Conservation (phyloP, 257 asterid species). For the Linaria vulgaris region DNA sequence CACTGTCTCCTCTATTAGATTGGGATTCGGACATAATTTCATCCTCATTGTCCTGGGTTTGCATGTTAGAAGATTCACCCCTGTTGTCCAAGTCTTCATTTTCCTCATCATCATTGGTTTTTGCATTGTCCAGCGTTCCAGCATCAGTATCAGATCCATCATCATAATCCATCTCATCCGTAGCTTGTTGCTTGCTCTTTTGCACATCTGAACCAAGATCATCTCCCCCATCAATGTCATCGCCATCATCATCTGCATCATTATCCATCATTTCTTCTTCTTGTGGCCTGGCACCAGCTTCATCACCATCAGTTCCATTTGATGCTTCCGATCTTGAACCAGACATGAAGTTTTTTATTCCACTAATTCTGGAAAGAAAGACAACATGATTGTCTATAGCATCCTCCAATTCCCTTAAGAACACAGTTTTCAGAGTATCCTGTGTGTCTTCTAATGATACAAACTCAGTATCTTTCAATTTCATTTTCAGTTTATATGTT, state of each 20-base stretch:
- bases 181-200: slow-evolving; percentile 65
- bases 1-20: no score
- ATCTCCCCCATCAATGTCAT: slow-evolving; percentile 54
- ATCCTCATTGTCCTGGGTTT: slow-evolving; percentile 18
- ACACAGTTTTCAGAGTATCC: slow-evolving; percentile 50
- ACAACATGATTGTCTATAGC: slow-evolving; percentile 67
- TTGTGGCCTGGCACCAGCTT: slow-evolving; percentile 31
- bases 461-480: slow-evolving; percentile 61
- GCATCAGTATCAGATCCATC: not conserved
- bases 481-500: slow-evolving; percentile 59
- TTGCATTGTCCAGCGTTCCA: slow-evolving; percentile 28
- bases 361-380: slow-evolving; percentile 50
- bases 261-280: slow-evolving; percentile 45
- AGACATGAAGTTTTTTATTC: slow-evolving; percentile 46
- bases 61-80: slow-evolving; percentile 34
- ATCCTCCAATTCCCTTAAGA: slow-evolving; percentile 65
- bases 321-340: slow-evolving; percentile 37
- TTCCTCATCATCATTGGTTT: slow-evolving; percentile 44
- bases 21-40: slow-evolving; percentile 34
- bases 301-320: slow-evolving; percentile 45
- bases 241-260: slow-evolving; percentile 49
- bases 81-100: slow-evolving; percentile 28
- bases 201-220: slow-evolving; percentile 66
- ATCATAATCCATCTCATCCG: slow-evolving; percentile 84
- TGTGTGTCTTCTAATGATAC: slow-evolving; percentile 54